These are phyloP conservation scores for Cymbopogon citratus DNA, from an alignment of 176 grass and related monocot genomes.

Conservation along the genomic window DNA sequence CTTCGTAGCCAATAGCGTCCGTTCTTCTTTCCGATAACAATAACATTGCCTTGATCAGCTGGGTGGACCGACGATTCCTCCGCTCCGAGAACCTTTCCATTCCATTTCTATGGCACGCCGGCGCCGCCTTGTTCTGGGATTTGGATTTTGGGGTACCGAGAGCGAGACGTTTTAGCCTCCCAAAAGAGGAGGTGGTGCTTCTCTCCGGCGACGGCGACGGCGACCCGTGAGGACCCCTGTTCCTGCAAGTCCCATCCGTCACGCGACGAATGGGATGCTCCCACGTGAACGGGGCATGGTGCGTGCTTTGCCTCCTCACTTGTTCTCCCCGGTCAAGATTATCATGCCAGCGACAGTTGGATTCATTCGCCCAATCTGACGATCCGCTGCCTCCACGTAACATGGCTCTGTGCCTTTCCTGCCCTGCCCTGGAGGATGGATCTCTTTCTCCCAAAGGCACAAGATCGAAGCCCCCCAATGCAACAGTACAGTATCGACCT, in stretches of 20 bases:
- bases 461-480: neutral
- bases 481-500: neutral
- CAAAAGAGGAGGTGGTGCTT: neutral
- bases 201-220: constrained; percentile 7
- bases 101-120: neutral
- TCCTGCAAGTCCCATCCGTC: constrained; percentile 19
- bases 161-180: neutral
- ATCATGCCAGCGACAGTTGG: constrained; percentile 21
- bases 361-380: constrained; percentile 34
- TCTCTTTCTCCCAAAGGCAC: neutral
- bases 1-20: neutral
- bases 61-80: neutral
- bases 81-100: constrained; percentile 25
- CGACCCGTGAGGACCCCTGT: neutral
- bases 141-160: neutral
- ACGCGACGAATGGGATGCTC: constrained; percentile 41
- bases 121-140: neutral
- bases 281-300: constrained; percentile 38
- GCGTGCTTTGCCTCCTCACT: neutral
- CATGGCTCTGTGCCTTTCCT: constrained; percentile 25
- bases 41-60: neutral
- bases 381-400: constrained; percentile 34
- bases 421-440: neutral
- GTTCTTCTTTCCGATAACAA: neutral
- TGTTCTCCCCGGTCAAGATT: constrained; percentile 49